Conservation (phyloP, 2,329 filamentous ascomycete species). For the Pezicula carpinea region DNA sequence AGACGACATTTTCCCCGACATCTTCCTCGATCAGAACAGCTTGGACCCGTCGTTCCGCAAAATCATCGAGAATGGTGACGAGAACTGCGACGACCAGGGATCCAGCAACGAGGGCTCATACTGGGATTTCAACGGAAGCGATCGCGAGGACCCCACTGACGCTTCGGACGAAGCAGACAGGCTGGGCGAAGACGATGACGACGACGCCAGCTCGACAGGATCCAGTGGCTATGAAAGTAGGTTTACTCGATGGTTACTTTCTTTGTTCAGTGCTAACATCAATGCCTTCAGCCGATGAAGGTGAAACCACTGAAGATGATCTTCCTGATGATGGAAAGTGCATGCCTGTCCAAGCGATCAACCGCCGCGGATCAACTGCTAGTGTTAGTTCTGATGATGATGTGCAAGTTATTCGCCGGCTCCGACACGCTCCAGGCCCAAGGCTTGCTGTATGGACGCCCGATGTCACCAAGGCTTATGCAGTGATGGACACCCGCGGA, state of each 20-base stretch:
- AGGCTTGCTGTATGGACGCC: slow-evolving; percentile 28
- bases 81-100: slow-evolving; percentile 33
- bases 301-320: slow-evolving; percentile 57
- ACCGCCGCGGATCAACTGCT: no score
- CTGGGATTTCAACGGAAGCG: slow-evolving; percentile 18
- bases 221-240: slow-evolving; percentile 57
- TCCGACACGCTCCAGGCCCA: slow-evolving; percentile 22
- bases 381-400: no score
- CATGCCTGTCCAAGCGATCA: slow-evolving; percentile 40
- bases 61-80: slow-evolving; percentile 67
- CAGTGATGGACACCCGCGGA: slow-evolving; percentile 34
- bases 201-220: slow-evolving; percentile 28
- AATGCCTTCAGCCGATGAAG: slow-evolving; percentile 45
- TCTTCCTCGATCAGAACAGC: slow-evolving; percentile 71
- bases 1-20: slow-evolving; percentile 67
- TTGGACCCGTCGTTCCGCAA: slow-evolving; percentile 69
- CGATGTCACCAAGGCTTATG: slow-evolving; percentile 32
- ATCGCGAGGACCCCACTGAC: slow-evolving; percentile 26
- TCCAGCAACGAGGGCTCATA: slow-evolving; percentile 18
- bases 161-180: slow-evolving; percentile 41
- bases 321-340: slow-evolving; percentile 42
- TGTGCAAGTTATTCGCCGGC: slow-evolving; percentile 25
- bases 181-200: slow-evolving; percentile 26
- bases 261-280: slow-evolving; percentile 37
- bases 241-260: slow-evolving; percentile 26